Evolutionary conservation across 352 stramenopile species (phyloP), one percentile per base, ranked within the genome.

Genomic region (Blastocystis sp.): DNA sequence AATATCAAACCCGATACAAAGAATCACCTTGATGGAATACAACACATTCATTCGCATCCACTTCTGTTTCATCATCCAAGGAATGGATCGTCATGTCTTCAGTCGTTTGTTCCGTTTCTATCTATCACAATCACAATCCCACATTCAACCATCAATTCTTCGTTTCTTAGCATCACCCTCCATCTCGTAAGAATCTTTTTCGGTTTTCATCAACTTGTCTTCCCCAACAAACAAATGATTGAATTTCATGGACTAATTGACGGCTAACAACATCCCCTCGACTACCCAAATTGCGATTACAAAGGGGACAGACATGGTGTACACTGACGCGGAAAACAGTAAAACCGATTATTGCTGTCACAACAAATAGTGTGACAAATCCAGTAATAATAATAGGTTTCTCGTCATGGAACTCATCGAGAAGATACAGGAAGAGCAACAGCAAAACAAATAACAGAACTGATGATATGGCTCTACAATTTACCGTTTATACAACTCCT

Each of bases 11-110:
- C 21, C 21, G 11, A 39, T 14, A 24, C 14, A 80, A 39, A 4
- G 19, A 61, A 9, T 42, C 27, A 80, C 69, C 69, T 80, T 80
- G 69, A 43, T 80, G 69, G 42, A 80, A 80, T 16, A 27, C 46
- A 11, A 80, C 49, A 29, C 49, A 43, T 14, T 27, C 29, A 29
- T 80, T 80, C 6, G 69, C 42, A 43, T 69, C 14, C 59, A 35
- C 14, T 16, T 69, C 59, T 5, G 14, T 39, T 43, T 3, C 32
- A 43, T 69, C 24, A 7, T 69, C n/a, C n/a, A n/a, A n/a, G 52
- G n/a, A 58, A 16, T n/a, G 52, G n/a, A n/a, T 58, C n/a, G 52
- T 16, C 52, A 58, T 58, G 16, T 7, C 7, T 27, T 27, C n/a
- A 63, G 56, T 7, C 9, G 37, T 42, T 57, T 78, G 12, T 78